Evolutionary conservation across 2,329 filamentous ascomycete species (phyloP), one percentile per base, ranked within the genome.

Genomic region (Phialocephala subalpina): DNA sequence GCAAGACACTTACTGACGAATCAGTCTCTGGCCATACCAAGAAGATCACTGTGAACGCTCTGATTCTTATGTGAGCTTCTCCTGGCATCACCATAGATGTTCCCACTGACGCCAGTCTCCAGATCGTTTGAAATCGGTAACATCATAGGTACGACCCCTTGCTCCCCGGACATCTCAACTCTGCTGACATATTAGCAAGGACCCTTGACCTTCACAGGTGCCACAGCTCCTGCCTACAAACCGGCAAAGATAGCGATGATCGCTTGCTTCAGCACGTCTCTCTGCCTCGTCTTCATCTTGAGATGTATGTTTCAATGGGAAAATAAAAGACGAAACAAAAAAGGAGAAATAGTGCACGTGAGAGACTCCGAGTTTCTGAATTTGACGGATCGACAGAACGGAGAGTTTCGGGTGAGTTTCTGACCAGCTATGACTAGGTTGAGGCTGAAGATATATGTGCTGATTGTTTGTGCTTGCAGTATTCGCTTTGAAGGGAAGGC

Each of bases 231-330:
- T 1, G 77, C 81, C 2, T 86, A 82, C 68, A 79, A 79, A 12
- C 83, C 82, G 0, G 84, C 83, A 35, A 85, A 86, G 73, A 78
- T 86, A n/a, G 80, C 83, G 27, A 80, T 86, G 47, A 49, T 62
- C 14, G 47, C 40, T 12, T 29, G 38, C n/a, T 52, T 61, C 29
- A 22, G 20, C 18, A 18, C 27, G 14, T 20, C 27, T 12, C 22
- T 53, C 47, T 27, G 20, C 20, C 22, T 29, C 5, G 27, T 29
- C 45, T 22, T 49, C 47, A 25, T 29, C 22, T 8, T 53, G n/a
- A n/a, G 47, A 16, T 53, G 20, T 53, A 53, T 53, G 47, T 53
- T 27, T 11, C 7, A 27, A 53, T 53, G 47, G 47, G 47, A 53
- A 9, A 27, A 53, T 20, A 53, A 53, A 20, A 53, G n/a, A 18